Conservation (phyloP, 2,329 filamentous ascomycete genomes). For the Colletotrichum simmondsii region DNA sequence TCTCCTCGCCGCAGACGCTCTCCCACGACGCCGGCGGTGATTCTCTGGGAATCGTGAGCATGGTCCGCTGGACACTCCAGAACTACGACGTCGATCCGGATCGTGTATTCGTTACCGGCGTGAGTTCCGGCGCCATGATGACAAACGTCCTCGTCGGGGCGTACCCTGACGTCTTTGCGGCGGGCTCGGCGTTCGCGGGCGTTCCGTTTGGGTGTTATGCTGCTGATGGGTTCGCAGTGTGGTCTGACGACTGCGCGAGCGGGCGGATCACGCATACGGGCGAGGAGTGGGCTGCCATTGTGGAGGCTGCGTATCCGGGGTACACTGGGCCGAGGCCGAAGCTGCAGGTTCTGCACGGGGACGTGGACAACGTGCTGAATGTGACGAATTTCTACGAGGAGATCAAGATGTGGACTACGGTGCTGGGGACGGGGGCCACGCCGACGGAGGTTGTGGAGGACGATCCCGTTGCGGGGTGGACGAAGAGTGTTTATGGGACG, state of each 20-base stretch:
- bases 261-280: constrained; percentile 54
- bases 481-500: constrained; percentile 35
- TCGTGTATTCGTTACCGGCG: constrained; percentile 62
- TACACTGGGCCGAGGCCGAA: constrained; percentile 63
- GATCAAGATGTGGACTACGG: constrained; percentile 63
- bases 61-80: constrained; percentile 61
- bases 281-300: constrained; percentile 47
- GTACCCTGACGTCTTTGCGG: constrained; percentile 64
- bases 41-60: constrained; percentile 62
- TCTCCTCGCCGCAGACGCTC: constrained; percentile 60
- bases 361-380: constrained; percentile 59
- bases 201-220: constrained; percentile 62
- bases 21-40: constrained; percentile 62
- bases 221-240: constrained; percentile 50
- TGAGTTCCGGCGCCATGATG: constrained; percentile 67
- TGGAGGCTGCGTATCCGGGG: constrained; percentile 56
- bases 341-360: constrained; percentile 69
- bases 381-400: constrained; percentile 65
- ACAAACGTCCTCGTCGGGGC: constrained; percentile 61
- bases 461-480: constrained; percentile 27
- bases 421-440: constrained; percentile 36
- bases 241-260: constrained; percentile 64
- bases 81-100: constrained; percentile 57
- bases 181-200: constrained; percentile 56
- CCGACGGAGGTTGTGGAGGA: constrained; percentile 23